Base-by-base conservation (phyloP, 176 grass and related monocot species). In the Phoenix dactylifera region DNA sequence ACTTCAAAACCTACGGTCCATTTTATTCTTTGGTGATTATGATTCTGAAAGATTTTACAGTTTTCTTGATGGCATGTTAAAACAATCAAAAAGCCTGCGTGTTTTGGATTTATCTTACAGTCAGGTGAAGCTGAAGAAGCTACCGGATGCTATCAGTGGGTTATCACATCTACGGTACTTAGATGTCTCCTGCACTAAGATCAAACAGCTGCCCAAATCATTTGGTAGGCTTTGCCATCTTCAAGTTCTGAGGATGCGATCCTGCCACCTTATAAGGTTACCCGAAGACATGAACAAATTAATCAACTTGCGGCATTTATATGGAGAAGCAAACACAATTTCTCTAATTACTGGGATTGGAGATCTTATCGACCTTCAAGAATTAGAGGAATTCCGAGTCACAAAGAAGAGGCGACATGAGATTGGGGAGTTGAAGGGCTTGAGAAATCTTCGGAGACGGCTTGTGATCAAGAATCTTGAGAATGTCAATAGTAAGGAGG, bases 201-300 rank as follows among this genome's bases (percentile, higher is more conserved):
- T n/a, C n/a, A n/a, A n/a, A n/a, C n/a, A n/a, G n/a, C n/a, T n/a
- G n/a, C n/a, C n/a, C n/a, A n/a, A n/a, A n/a, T n/a, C n/a, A n/a
- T n/a, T n/a, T n/a, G n/a, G n/a, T n/a, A n/a, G n/a, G n/a, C 59
- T 77, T 4, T 68, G 26, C 52, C 58, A 77, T 50, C 73, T 86
- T 6, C 74, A 81, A 28, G 64, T 80, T 23, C 64, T 86, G 54
- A 67, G 63, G 9, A 9, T 81, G 58, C 64, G 30, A 35, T 49
- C 49, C 16, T 58, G 69, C 50, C 12, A 0, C 15, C 65, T 77
- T 35, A 15, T 1, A 0, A 28, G 26, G 22, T 64, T 81, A 55
- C 73, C 83, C 16, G 4, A 16, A 60, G 14, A 6, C 6, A 74
- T 86, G 29, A 70, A 51, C 53, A 76, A 60, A 44, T 58, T 82